Base-by-base conservation (phyloP, 1,284 basidiomycete genomes). In the Tylopilus sp. region DNA sequence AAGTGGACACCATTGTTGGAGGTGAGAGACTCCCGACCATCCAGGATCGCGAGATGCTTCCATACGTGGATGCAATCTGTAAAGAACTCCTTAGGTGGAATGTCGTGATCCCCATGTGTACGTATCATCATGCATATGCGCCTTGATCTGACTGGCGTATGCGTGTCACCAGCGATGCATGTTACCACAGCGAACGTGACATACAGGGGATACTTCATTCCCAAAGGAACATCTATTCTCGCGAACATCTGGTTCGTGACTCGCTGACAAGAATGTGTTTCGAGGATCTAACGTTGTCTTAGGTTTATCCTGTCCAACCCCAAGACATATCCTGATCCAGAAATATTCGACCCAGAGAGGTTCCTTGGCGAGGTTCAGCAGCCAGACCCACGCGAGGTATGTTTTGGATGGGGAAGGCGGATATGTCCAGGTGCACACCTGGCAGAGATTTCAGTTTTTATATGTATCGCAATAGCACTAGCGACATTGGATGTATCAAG, bases 81-180 rank as follows among this genome's bases (percentile, higher is more conserved):
- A 69, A 64, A 33, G 66, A 67, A 35, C 51, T 66, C 8, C 47
- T 60, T 39, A 56, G 65, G 24, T 68, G 64, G 64, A 56, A 68
- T 33, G 1, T 35, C 7, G 25, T 54, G 11, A 0, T 15, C 25
- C 66, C 63, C 0, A 22, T 57, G 26, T 52, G 67, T 66, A 50
- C 17, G n/a, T 9, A 1, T 35, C 26, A 7, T 43, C 28, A 13
- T 25, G 5, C 14, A 1, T 35, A 24, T 11, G 11, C 72, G 55
- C 68, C 73, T 0, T 72, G 6, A 19, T 3, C 1, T 72, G 6
- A 19, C 3, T n/a, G 4, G 43, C 28, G 19, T 26, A 45, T n/a
- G n/a, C n/a, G n/a, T n/a, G n/a, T n/a, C n/a, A n/a, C n/a, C 25
- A 76, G 75, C 64, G 5, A 60, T 72, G 8, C 76, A 77, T 40